These are phyloP conservation scores for Mycotypha africana DNA, from an alignment of 371 early-diverging fungal species.

Conservation along the genomic window DNA sequence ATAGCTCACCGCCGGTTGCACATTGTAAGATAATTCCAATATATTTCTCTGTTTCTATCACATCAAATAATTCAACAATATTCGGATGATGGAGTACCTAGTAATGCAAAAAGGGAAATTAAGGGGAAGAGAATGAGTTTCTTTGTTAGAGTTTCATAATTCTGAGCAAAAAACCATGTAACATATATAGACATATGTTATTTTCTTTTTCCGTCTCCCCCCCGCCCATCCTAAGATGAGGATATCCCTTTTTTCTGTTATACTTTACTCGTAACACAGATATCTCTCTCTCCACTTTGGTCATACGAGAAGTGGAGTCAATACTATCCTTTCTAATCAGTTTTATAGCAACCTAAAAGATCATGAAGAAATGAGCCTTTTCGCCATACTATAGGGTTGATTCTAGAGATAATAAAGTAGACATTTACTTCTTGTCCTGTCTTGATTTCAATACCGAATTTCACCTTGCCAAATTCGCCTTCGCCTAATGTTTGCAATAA, in stretches of 20 bases:
- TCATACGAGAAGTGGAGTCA: slow-evolving; percentile 69
- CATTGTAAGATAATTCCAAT: slow-evolving; percentile 96
- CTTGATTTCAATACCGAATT: slow-evolving; percentile 89
- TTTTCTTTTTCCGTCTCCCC: too few relatives aligned
- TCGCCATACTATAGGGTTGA: too few relatives aligned
- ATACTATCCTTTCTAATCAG: slow-evolving; percentile 78
- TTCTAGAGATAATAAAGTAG: too few relatives aligned
- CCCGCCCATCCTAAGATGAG: too few relatives aligned
- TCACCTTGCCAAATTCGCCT: slow-evolving; percentile 99
- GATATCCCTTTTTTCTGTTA: background rate
- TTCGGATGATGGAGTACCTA: slow-evolving; percentile 84
- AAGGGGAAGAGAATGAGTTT: background rate
- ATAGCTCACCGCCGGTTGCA: slow-evolving; percentile 94
- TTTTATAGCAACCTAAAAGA: slow-evolving; percentile 78
- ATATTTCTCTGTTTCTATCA: slow-evolving; percentile 93
- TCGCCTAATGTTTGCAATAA: slow-evolving; percentile 95
- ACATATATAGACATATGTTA: too few relatives aligned
- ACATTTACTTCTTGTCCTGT: slow-evolving; percentile 92
- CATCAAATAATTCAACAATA: slow-evolving; percentile 93
- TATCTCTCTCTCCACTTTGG: slow-evolving; percentile 81
- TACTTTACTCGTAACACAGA: slow-evolving; percentile 69
- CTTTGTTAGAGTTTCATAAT: too few relatives aligned
- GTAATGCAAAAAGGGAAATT: too few relatives aligned
- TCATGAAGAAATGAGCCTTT: too few relatives aligned
- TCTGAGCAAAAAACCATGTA: background rate